Conservation (phyloP, 495 filamentous ascomycete species). For the Friedmanniomyces endolithicus region DNA sequence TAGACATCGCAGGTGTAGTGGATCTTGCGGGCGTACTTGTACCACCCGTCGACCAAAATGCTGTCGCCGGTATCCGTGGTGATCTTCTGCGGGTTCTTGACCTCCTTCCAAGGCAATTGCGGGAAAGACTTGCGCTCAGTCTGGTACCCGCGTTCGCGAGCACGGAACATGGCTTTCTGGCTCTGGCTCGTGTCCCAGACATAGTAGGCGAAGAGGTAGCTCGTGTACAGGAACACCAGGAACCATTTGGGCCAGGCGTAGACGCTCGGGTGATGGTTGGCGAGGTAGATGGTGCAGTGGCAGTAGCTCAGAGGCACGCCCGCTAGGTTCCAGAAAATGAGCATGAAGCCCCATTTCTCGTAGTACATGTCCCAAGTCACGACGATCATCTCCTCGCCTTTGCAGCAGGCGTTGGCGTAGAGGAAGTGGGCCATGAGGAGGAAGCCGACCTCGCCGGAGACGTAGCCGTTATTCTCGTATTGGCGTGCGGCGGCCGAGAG, state of each 20-base stretch:
- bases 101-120: slow-evolving; percentile 78
- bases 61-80: slow-evolving; percentile 63
- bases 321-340: slow-evolving; percentile 98
- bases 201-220: slow-evolving; percentile 81
- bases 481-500: slow-evolving; percentile 70
- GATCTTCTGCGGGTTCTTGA: slow-evolving; percentile 82
- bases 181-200: slow-evolving; percentile 84
- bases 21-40: slow-evolving; percentile 71
- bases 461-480: slow-evolving; percentile 81
- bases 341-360: slow-evolving; percentile 99
- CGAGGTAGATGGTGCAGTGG: slow-evolving; percentile 90
- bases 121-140: slow-evolving; percentile 73
- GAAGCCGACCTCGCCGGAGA: slow-evolving; percentile 80
- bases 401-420: slow-evolving; percentile 92
- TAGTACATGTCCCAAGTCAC: slow-evolving; percentile 99
- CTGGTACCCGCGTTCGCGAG: slow-evolving; percentile 62
- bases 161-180: slow-evolving; percentile 91
- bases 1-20: slow-evolving; percentile 87
- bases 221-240: slow-evolving; percentile 50
- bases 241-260: slow-evolving; percentile 67
- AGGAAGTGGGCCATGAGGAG: slow-evolving; percentile 86
- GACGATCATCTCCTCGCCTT: slow-evolving; percentile 89
- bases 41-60: slow-evolving; percentile 87
- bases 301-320: slow-evolving; percentile 94
- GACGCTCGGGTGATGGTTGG: slow-evolving; percentile 67